phyloP scores from a whole-genome alignment of 495 filamentous ascomycete species.

The Penicillium silybi region DNA sequence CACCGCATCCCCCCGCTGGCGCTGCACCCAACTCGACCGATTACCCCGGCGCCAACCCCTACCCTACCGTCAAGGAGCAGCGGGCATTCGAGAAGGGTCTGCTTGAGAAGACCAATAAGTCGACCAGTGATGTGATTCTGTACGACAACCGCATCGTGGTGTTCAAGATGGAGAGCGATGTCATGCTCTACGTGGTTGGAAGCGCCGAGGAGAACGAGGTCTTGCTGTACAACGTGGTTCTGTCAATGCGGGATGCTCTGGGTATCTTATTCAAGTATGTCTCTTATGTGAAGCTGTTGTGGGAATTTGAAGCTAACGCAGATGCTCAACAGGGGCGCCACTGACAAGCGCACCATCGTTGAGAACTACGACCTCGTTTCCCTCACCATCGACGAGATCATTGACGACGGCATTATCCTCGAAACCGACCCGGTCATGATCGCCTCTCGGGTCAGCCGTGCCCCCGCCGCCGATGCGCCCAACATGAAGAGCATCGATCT shows the following conservation, averaged over 20 bases:
- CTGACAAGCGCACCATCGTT: slow-evolving; percentile 94
- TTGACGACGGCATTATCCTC: slow-evolving; percentile 94
- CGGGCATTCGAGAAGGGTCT: slow-evolving; percentile 95
- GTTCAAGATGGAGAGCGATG: slow-evolving; percentile 96
- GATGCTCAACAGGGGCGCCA: slow-evolving; percentile 63
- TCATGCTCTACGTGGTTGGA: slow-evolving; percentile 94
- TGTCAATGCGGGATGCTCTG: slow-evolving; percentile 83
- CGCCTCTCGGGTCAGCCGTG: slow-evolving; percentile 81
- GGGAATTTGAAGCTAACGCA: neutral
- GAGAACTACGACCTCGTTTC: slow-evolving; percentile 96
- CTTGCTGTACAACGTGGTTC: slow-evolving; percentile 85
- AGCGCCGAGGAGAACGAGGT: slow-evolving; percentile 95
- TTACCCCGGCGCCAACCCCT: slow-evolving; percentile 69
- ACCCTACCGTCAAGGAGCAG: slow-evolving; percentile 86
- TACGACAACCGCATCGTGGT: slow-evolving; percentile 94
- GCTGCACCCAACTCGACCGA: slow-evolving; percentile 46
- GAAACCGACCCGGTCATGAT: slow-evolving; percentile 95
- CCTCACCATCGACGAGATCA: slow-evolving; percentile 90
- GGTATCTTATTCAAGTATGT: slow-evolving; percentile 88
- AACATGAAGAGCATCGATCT: slow-evolving; percentile 91
- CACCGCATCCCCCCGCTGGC: slow-evolving; percentile 70
- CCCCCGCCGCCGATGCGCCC: slow-evolving; percentile 84
- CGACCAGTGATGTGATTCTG: slow-evolving; percentile 89
- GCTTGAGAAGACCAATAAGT: slow-evolving; percentile 93
- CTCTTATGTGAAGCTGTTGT: neutral